Base-by-base conservation (phyloP, 371 early-diverging fungal genomes). In the Mucor piriformis region DNA sequence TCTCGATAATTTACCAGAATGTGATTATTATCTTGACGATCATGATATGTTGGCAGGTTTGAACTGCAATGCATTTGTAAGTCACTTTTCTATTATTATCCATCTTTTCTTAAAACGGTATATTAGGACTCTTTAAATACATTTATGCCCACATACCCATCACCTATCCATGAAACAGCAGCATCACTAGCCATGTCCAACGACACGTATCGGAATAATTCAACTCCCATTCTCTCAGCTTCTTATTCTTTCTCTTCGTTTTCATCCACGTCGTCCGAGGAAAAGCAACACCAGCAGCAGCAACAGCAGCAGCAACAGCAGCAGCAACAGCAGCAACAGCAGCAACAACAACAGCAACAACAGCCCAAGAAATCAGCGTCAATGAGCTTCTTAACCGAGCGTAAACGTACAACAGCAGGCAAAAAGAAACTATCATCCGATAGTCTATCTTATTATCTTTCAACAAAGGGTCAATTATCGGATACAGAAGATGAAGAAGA, bases 231-330 rank as follows among this genome's bases (percentile, higher is more conserved):
- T 23, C 52, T 59, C 3, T 51, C 59, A 32, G 42, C 51, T 16
- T 59, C 59, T 1, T 59, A 33, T 51, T 59, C 59, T 4, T 52
- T 34, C 18, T 59, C 59, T 3, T 59, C 59, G 13, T 44, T 59
- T 25, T 59, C 59, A 32, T 51, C 59, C 12, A 43, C 58, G 1
- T 58, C 58, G 8, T 57, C 57, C 1, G 40, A 38, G 20, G 38
- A 40, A 42, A 6, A 32, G 13, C 16, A 54, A 32, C n/a, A n/a
- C n/a, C n/a, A n/a, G n/a, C n/a, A n/a, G n/a, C n/a, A n/a, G n/a
- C 15, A 11, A 40, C 13, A 32, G 34, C 16, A 3, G 10, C 21
- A 3, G 16, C 29, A 10, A 27, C 27, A 49, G 7, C 16, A 24
- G n/a, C 15, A 11, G 25, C 13, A 32, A 50, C 16, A 3, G 10